Evolutionary conservation across 192 early-diverging fungal genomes (phyloP), one percentile per base, ranked within the genome.

Genomic region (Umbelopsis ramanniana): DNA sequence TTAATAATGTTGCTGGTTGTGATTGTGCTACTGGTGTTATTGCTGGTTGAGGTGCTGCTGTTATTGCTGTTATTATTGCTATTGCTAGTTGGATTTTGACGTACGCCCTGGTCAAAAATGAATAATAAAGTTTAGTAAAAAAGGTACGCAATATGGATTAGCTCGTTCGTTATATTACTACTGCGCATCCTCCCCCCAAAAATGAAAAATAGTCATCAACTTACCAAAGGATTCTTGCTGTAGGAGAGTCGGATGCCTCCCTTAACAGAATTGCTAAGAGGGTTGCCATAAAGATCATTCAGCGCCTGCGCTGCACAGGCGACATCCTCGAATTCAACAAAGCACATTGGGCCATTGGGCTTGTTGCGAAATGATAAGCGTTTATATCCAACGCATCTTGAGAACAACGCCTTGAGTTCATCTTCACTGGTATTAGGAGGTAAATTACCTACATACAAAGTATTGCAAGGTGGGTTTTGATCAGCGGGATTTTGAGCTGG

Each of bases 381-480:
- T 72, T 93, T 92, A 89, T 93, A 99, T 12, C 97, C 97, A n/a
- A 86, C 83, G 66, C 94, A 93, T 15, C 81, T 73, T 21, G 83
- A 83, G 83, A 99, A 99, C 54, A 97, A 48, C 38, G 84, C 81
- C 23, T 90, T 84, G 52, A 99, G 85, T 81, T 99, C 97, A 10
- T 95, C 94, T 79, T 97, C 96, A 37, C 84, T 88, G n/a, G 96
- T 93, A 74, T 95, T 91, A 52, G 88, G 88, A 12, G 97, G 94
- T 37, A 99, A 83, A 78, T 99, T 99, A 26, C 97, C 97, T 38
- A 99, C 97, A 77, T 99, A 99, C n/a, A 99, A 85, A 5, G 97
- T 99, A 79, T 99, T 99, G 84, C 97, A 99, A 11, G 97, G 97
- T 69, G 96, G 97, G 75, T 99, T 99, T 79, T 97, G 96, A 85